Conservation (phyloP, 768 basidiomycete genomes). For the Trametes maxima region DNA sequence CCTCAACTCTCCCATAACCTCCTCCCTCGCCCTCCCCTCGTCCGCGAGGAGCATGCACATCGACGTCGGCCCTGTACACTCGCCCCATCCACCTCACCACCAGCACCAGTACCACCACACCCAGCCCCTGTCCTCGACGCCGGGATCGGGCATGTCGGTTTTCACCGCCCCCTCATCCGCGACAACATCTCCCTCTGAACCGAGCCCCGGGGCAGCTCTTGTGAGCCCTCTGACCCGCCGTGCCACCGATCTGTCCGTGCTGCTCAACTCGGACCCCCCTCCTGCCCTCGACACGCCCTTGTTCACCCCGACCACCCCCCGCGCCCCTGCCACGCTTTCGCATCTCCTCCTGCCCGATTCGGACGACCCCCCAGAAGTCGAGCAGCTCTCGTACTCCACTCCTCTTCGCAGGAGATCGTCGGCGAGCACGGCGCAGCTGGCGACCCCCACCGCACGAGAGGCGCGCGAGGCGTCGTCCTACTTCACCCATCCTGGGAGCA, state of each 20-base stretch:
- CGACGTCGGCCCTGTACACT: conserved; percentile 18
- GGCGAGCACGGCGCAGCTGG: conserved; percentile 19
- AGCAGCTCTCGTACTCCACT: conserved; percentile 32
- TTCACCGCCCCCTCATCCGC: conserved; percentile 22
- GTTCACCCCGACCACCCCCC: conserved; percentile 36
- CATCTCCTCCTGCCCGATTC: conserved; percentile 39
- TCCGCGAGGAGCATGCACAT: conserved; percentile 27
- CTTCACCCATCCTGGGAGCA: conserved; percentile 27
- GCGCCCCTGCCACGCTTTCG: conserved; percentile 37
- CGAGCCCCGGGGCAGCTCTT: conserved; percentile 37
- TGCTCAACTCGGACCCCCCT: conserved; percentile 66
- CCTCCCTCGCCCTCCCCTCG: conserved; percentile 42
- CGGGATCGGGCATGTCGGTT: conserved; percentile 17
- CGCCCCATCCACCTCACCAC: conserved; percentile 7
- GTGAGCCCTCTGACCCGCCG: conserved; percentile 56
- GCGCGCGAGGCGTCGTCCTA: conserved; percentile 25
- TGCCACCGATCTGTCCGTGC: conserved; percentile 75
- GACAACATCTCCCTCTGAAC: conserved; percentile 29
- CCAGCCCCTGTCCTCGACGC: conserved; percentile 38
- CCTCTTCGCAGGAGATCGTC: conserved; percentile 30
- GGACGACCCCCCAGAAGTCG: conserved; percentile 28
- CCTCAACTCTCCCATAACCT: conserved; percentile 70
- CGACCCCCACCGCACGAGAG: neutral
- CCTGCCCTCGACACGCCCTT: conserved; percentile 48
- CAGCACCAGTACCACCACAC: too few relatives aligned